Evolutionary conservation across 257 asterid genomes (phyloP), one percentile per base, ranked within the genome.

Genomic region (Nicotiana attenuata): DNA sequence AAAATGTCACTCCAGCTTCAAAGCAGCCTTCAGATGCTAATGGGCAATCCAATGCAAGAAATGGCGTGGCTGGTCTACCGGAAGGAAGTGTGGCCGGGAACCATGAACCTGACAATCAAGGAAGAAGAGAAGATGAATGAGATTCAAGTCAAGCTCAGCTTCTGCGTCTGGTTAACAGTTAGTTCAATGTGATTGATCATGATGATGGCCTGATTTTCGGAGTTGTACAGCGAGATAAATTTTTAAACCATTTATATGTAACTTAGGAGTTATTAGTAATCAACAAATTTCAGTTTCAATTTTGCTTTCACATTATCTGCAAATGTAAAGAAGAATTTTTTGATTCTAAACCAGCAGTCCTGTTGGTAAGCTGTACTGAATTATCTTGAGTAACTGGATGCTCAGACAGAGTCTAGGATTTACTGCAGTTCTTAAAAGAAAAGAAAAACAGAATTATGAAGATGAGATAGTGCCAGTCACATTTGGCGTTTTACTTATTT

Each of bases 151-250:
- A 33, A 41, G 71, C 66, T 87, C 88, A 41, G 79, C 69, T 63
- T 86, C 91, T 45, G 82, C 82, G 5, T 73, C 63, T 68, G 88
- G 89, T 61, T 85, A 81, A 66, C 86, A 82, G 80, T 87, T 82
- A 78, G 82, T 82, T 84, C 86, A 81, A 85, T 80, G 84, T 57
- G 84, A 52, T 76, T 77, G 83, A 80, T 84, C 77, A 86, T 45
- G 81, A 64, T 56, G 84, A 77, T 81, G 90, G 88, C 83, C 52
- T 52, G 61, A 82, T 84, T 67, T 52, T 90, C 81, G 56, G 82
- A 90, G 91, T 81, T 90, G 92, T 91, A 90, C 86, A 92, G 89
- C 79, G 88, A 92, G 96, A 95, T 91, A 94, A 87, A 81, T 83
- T 85, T 86, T 41, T 65, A 86, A 80, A 84, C 80, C 71, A 76